Evolutionary conservation across 495 filamentous ascomycete genomes (phyloP).

Genomic region (Aspergillus cristatus): DNA sequence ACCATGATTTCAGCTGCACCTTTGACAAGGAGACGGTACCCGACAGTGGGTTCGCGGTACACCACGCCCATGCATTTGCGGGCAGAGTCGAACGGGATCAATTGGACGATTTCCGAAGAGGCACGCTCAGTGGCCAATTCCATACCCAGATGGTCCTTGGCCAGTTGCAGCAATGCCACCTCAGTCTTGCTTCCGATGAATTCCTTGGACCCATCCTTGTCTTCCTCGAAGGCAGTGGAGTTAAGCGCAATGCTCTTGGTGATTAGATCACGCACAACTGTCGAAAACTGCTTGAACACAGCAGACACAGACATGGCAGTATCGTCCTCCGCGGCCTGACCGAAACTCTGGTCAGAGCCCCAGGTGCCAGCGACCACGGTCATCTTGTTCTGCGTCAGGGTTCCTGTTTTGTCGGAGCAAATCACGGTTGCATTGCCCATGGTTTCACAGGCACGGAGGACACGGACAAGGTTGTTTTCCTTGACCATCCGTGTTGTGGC

Average conservation of each 20-base stretch:
- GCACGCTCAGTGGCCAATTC: constrained; percentile 51
- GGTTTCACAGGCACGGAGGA: constrained; percentile 58
- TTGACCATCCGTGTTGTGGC: constrained; percentile 62
- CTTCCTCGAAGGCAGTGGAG: constrained; percentile 58
- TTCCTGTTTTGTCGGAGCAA: constrained; percentile 64
- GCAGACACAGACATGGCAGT: constrained; percentile 15
- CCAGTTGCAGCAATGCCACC: constrained; percentile 56
- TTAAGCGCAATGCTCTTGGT: constrained; percentile 56
- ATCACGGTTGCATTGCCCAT: constrained; percentile 66
- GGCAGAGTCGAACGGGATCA: constrained; percentile 59
- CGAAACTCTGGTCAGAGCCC: constrained; percentile 45
- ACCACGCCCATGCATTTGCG: constrained; percentile 64
- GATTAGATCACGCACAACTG: constrained; percentile 37
- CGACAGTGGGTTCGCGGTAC: constrained; percentile 43
- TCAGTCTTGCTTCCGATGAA: constrained; percentile 68
- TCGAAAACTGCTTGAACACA: constrained; percentile 29
- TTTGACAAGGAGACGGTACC: constrained; percentile 58
- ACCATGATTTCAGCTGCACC: constrained; percentile 61
- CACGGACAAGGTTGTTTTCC: constrained; percentile 59
- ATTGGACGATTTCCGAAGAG: constrained; percentile 49
- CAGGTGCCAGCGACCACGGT: constrained; percentile 56
- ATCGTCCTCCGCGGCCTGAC: constrained; percentile 23
- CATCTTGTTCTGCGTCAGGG: constrained; percentile 65
- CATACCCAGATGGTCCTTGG: constrained; percentile 53
- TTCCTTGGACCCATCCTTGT: constrained; percentile 43